These are phyloP conservation scores for Boletus vinaceobasis DNA, from an alignment of 768 basidiomycete species.

Conservation along the genomic window DNA sequence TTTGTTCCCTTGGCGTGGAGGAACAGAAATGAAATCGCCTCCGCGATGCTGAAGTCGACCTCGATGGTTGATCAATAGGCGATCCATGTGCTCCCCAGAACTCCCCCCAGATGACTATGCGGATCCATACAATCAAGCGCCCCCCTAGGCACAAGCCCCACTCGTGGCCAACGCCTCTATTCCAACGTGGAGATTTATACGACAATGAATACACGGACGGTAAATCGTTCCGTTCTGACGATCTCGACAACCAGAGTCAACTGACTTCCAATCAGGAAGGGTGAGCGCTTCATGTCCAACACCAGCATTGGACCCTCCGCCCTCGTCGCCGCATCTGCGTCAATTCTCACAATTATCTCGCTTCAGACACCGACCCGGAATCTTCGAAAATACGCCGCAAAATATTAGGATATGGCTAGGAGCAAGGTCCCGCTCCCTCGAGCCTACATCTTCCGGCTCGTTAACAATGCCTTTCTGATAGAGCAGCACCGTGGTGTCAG, in stretches of 20 bases:
- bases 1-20: conserved; percentile 79
- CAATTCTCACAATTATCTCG: too few species aligned
- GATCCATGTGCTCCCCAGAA: conserved; percentile 73
- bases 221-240: conserved; percentile 70
- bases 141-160: conserved; percentile 73
- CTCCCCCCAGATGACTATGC: conserved; percentile 42
- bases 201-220: conserved; percentile 76
- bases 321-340: too few species aligned
- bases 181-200: conserved; percentile 72
- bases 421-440: too few species aligned
- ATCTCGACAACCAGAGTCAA: conserved; percentile 75
- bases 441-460: too few species aligned
- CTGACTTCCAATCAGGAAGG: conserved; percentile 79
- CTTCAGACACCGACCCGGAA: too few species aligned
- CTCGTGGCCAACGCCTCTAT: conserved; percentile 78
- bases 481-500: too few species aligned
- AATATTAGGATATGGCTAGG: too few species aligned
- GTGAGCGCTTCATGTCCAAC: neutral
- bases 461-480: too few species aligned
- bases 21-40: conserved; percentile 81
- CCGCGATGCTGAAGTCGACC: conserved; percentile 67
- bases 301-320: too few species aligned
- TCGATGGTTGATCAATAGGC: conserved; percentile 50
- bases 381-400: too few species aligned
- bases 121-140: conserved; percentile 46